Evolutionary conservation across 441 rosid genomes (phyloP), one percentile per base, ranked within the genome.

Genomic region (Erodium moschatum): DNA sequence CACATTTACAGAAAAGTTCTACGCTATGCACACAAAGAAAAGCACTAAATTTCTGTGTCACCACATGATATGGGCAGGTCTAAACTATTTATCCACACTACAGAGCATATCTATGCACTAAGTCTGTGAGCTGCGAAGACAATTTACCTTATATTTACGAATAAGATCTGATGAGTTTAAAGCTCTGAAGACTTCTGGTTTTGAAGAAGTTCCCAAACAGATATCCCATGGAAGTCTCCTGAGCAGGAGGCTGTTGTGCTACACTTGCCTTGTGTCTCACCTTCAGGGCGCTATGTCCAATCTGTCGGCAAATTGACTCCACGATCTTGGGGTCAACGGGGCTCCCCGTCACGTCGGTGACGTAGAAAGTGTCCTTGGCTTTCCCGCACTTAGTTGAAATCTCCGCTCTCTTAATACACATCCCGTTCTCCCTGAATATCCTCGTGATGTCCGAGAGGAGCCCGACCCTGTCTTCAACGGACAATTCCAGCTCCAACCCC

Each of bases 401-500:
- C 76, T 89, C 88, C 54, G 97, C 98, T 75, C 91, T 86, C 79
- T 70, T 87, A 69, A 90, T 86, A 38, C 80, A 84, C 76, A 90
- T 72, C 69, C 98, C 84, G 68, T 90, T 89, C 78, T 92, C 98
- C 3, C 97, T 80, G 75, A 92, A 85, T 75, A 89, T 81, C 81
- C 96, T 86, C 29, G 97, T 92, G 74, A 89, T 89, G 74, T 90
- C 91, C 0, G 97, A 85, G 63, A 90, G 94, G 54, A 92, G 96
- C 68, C 98, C 97, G 68, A 73, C 75, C 0, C 97, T 78, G 80
- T 90, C 97, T 40, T 85, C 87, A 15, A 87, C 84, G 81, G 76
- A 80, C 71, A 92, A 16, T 75, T 87, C 97, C 67, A 92, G 84
- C 83, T 87, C 92, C 73, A 90, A 76, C 48, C 98, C 97, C 96